phyloP scores from a whole-genome alignment of 148 eudicot species.

The Beta vulgaris region DNA sequence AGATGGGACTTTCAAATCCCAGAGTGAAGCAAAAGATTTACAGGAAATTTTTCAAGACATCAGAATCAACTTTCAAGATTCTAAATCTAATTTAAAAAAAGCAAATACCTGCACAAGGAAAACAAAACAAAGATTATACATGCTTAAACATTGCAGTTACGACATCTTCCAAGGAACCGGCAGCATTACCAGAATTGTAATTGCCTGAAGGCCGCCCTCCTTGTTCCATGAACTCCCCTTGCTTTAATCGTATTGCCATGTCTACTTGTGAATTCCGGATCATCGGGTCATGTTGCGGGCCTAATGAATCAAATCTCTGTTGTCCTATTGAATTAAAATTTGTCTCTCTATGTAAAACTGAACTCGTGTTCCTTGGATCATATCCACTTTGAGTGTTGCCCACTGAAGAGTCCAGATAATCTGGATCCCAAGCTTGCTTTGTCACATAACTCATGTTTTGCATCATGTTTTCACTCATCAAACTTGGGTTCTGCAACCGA shows the following conservation, averaged over 20 bases:
- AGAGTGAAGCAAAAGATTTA: background rate
- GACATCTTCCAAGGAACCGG: slow-evolving; percentile 60
- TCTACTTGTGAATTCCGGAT: slow-evolving; percentile 24
- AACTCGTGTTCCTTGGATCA: slow-evolving; percentile 4
- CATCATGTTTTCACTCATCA: slow-evolving; percentile 22
- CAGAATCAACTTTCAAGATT: background rate
- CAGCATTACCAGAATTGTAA: slow-evolving; percentile 26
- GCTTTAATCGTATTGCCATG: slow-evolving; percentile 30
- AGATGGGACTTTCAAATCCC: too few species aligned
- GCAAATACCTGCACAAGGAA: slow-evolving; percentile 21
- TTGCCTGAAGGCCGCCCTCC: slow-evolving; percentile 28
- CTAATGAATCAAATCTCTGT: slow-evolving; percentile 30
- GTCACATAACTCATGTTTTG: slow-evolving; percentile 27
- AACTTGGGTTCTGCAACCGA: slow-evolving; percentile 24
- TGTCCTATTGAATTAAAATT: slow-evolving; percentile 29
- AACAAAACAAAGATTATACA: slow-evolving; percentile 20
- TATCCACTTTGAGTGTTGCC: slow-evolving; percentile 24
- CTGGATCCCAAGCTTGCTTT: slow-evolving; percentile 34
- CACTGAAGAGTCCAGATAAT: slow-evolving; percentile 32
- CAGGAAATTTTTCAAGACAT: background rate
- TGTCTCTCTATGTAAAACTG: slow-evolving; percentile 8
- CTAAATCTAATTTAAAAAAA: background rate
- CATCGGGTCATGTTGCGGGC: slow-evolving; percentile 26
- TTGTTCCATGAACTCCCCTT: slow-evolving; percentile 31
- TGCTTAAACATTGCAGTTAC: slow-evolving; percentile 43